A percentile compares a stretch with the other conserved stretches of the same genome.
phyloP scores from a whole-genome alignment of 164 flowering plant genomes.

The Aristolochia fimbriata region DNA sequence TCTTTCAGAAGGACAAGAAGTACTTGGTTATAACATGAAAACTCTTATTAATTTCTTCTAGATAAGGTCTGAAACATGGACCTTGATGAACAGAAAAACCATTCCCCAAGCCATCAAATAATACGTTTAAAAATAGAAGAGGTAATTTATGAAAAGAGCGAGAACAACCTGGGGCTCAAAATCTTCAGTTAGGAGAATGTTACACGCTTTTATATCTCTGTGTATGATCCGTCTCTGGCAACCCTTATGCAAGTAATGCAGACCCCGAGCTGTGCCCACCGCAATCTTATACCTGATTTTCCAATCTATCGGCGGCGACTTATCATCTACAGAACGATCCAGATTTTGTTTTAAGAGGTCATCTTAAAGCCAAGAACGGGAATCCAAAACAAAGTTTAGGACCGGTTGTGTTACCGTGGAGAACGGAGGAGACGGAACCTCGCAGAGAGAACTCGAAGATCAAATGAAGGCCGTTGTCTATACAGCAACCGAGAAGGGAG shows the following conservation, averaged over 20 bases:
- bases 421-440: conserved; percentile 87
- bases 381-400: not conserved
- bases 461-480: conserved; percentile 84
- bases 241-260: conserved; percentile 79
- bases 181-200: conserved; percentile 61
- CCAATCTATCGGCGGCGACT: conserved; percentile 56
- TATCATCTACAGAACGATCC: conserved; percentile 36
- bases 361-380: not conserved
- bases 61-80: too few relatives aligned
- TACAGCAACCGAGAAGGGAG: conserved; percentile 71
- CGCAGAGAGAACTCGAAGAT: conserved; percentile 70
- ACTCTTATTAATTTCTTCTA: too few relatives aligned
- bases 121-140: too few relatives aligned
- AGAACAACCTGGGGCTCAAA: conserved; percentile 72
- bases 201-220: conserved; percentile 83
- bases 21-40: not conserved
- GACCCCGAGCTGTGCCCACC: conserved; percentile 65
- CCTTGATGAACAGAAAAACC: too few relatives aligned
- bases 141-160: not conserved
- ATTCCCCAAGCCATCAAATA: too few relatives aligned
- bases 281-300: conserved; percentile 63
- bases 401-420: conserved; percentile 54
- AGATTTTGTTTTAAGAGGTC: too few relatives aligned
- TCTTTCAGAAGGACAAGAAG: conserved; percentile 24
- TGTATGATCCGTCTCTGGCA: conserved; percentile 93